Evolutionary conservation across 495 filamentous ascomycete species (phyloP).

Genomic region (Patellaria atrata): DNA sequence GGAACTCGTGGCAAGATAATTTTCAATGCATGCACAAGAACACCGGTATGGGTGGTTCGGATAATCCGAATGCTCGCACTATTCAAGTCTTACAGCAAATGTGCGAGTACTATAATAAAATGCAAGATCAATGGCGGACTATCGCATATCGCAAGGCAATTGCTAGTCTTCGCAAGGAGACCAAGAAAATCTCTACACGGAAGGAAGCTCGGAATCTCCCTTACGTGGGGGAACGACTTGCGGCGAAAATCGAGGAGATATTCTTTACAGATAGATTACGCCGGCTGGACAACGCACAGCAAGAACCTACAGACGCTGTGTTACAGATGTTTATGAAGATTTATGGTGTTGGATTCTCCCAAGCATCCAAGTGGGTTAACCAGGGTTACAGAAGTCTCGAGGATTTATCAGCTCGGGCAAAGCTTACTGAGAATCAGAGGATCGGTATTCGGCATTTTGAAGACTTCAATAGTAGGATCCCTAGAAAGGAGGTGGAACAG

Average conservation of each 20-base stretch:
- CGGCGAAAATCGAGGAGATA: conserved; percentile 87
- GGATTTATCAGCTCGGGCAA: conserved; percentile 49
- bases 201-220: conserved; percentile 55
- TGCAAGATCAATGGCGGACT: conserved; percentile 65
- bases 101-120: conserved; percentile 63
- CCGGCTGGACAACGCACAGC: conserved; percentile 52
- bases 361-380: conserved; percentile 65
- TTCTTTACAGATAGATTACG: conserved; percentile 58
- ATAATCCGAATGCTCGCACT: conserved; percentile 56
- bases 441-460: conserved; percentile 70
- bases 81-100: conserved; percentile 72
- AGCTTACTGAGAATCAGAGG: conserved; percentile 57
- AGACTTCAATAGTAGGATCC: conserved; percentile 74
- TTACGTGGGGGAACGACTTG: conserved; percentile 61
- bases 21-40: conserved; percentile 59
- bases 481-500: conserved; percentile 56
- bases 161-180: conserved; percentile 51
- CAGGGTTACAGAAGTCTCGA: conserved; percentile 61
- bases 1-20: conserved; percentile 29
- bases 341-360: conserved; percentile 60
- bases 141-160: conserved; percentile 73
- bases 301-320: conserved; percentile 47
- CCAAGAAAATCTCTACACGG: conserved; percentile 47
- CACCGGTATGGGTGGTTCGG: conserved; percentile 25
- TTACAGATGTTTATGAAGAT: conserved; percentile 59